Conservation (phyloP, 306 rosid species). For the Sindora glabra region DNA sequence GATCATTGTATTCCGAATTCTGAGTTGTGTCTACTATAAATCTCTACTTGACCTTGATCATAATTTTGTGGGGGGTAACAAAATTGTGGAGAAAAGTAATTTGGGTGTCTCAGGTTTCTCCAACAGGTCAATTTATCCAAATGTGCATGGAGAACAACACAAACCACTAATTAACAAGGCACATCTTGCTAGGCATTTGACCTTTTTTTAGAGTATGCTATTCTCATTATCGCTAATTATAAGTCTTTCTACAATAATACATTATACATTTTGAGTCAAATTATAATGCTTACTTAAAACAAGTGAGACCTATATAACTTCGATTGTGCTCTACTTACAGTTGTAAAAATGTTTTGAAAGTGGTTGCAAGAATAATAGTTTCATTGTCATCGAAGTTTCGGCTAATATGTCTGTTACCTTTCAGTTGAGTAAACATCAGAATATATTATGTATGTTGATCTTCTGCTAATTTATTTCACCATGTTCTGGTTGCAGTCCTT, state of each 20-base stretch:
- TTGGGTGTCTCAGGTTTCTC: not conserved
- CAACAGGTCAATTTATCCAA: not conserved
- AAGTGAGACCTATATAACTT: too few species aligned
- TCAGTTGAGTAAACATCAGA: not conserved
- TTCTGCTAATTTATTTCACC: not conserved
- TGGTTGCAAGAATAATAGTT: too few species aligned
- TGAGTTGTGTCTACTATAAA: not conserved
- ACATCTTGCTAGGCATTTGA: not conserved
- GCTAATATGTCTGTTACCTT: not conserved
- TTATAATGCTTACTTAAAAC: too few species aligned
- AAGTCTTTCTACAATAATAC: too few species aligned
- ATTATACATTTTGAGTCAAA: too few species aligned
- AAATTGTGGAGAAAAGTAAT: not conserved
- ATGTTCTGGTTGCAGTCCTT: conserved; percentile 25
- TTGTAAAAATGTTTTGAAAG: too few species aligned
- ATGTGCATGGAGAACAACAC: too few species aligned
- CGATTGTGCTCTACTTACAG: too few species aligned
- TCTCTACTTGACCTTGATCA: not conserved
- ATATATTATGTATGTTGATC: not conserved
- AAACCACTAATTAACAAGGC: too few species aligned
- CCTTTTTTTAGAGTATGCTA: too few species aligned
- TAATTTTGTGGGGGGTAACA: not conserved
- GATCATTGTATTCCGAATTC: not conserved
- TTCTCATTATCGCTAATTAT: too few species aligned
- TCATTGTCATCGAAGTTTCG: too few species aligned